Conservation (phyloP, 2,329 filamentous ascomycete genomes). For the Neofusicoccum laricinum region DNA sequence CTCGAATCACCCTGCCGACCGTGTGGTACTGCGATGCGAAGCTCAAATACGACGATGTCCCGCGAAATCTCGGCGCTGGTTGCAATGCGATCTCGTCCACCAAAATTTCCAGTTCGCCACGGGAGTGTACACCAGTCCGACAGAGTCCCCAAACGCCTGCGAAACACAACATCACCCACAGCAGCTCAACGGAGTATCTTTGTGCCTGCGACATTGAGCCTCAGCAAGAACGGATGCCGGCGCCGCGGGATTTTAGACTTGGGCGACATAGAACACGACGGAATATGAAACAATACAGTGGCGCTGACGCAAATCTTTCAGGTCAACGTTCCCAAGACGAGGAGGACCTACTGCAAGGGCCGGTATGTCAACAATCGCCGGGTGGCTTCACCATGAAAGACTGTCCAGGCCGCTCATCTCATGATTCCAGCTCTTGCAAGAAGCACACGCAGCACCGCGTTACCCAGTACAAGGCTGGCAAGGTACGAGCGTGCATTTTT, state of each 20-base stretch:
- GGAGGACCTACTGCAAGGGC: conserved; percentile 97
- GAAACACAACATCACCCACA: background rate
- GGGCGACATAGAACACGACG: background rate
- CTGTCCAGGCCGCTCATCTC: no score
- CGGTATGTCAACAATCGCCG: conserved; percentile 72
- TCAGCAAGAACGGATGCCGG: background rate
- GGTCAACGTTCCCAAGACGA: conserved; percentile 99
- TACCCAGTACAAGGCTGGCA: conserved; percentile 96
- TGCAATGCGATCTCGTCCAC: background rate
- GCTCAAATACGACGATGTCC: background rate
- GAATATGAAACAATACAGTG: background rate
- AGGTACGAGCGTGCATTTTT: conserved; percentile 54
- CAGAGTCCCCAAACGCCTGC: no score
- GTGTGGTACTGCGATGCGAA: background rate
- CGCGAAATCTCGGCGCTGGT: background rate
- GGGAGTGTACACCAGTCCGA: background rate
- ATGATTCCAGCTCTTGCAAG: no score
- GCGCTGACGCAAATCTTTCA: conserved; percentile 33
- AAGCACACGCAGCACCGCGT: conserved; percentile 79
- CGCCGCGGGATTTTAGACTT: background rate
- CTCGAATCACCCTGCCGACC: background rate
- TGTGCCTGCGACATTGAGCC: background rate
- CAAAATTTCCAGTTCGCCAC: background rate
- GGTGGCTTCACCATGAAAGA: background rate
- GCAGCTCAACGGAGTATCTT: background rate